A percentile compares a stretch with the other conserved stretches of the same genome.
These are phyloP conservation scores for Parmelia sp. DNA, from an alignment of 495 filamentous ascomycete genomes.

Conservation along the genomic window DNA sequence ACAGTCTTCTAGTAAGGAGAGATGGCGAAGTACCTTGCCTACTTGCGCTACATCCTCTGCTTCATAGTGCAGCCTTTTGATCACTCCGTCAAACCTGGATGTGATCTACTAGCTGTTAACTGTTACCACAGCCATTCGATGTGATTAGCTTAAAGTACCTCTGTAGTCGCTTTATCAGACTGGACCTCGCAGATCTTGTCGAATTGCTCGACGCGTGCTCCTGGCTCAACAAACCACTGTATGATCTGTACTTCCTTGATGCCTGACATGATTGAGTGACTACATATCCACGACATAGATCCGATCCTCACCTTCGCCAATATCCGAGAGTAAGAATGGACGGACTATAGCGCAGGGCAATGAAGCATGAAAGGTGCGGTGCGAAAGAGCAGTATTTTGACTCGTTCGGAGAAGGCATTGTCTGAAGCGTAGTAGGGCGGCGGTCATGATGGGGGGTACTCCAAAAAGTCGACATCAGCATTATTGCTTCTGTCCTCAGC, in stretches of 20 bases:
- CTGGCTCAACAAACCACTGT: constrained; percentile 98
- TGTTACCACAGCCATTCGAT: not conserved
- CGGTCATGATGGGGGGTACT: not conserved
- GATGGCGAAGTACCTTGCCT: constrained; percentile 53
- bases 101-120: constrained; percentile 57
- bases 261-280: constrained; percentile 43
- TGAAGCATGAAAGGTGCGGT: constrained; percentile 52
- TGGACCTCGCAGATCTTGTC: constrained; percentile 96
- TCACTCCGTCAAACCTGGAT: constrained; percentile 86
- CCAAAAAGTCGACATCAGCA: not conserved
- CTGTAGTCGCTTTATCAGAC: constrained; percentile 96
- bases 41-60: constrained; percentile 94
- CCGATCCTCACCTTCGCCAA: constrained; percentile 73
- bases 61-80: constrained; percentile 94
- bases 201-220: constrained; percentile 94
- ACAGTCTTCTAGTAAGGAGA: constrained; percentile 6
- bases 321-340: constrained; percentile 89
- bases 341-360: constrained; percentile 56
- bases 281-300: not conserved
- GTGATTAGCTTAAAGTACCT: constrained; percentile 41
- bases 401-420: not conserved
- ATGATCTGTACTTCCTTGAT: constrained; percentile 98
- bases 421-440: not conserved
- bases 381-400: not conserved
- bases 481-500: not conserved